Evolutionary conservation across 257 asterid genomes (phyloP), one percentile per base, ranked within the genome.

Genomic region (Forsythia viridissima): DNA sequence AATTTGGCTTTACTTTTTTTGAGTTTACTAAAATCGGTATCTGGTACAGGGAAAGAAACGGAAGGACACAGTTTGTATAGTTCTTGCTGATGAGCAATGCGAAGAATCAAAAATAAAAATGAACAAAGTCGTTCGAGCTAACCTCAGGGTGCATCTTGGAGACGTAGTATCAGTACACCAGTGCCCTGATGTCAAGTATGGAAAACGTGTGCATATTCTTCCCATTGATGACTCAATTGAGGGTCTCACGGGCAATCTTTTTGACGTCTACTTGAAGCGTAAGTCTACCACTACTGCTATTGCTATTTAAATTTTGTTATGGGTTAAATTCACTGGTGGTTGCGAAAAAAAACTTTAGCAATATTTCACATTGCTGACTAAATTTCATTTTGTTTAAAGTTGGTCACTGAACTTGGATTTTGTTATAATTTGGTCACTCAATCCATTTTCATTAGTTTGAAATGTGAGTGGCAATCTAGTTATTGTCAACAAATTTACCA

Each of bases 111-210:
- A 87, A 76, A 81, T 83, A 66, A 59, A 84, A 80, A 87, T 87
- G 86, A 87, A 85, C 85, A 87, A 83, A 81, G 91, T 87, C 52
- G 86, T 85, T 41, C 80, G 91, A 52, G 77, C 86, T 3, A 87
- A 87, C 75, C 83, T 87, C 5, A 77, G 87, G 1, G 91, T 85
- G 0, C 87, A 80, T 55, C 85, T 85, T 2, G 34, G 83, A 20
- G 89, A 87, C 48, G 80, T 83, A 81, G 86, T 87, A 41, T 85
- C 91, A 0, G 84, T 84, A 40, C 85, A 87, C 70, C 88, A 84
- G 41, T 87, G 90, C 39, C 84, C 88, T 8, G 90, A 87, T 52
- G 90, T 87, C 21, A 87, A 81, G 81, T 86, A 86, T 52, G 90
- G 90, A 48, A 84, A 73, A 70, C 87, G 90, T 37, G 90, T 87